Evolutionary conservation across 441 rosid genomes (phyloP), one percentile per base, ranked within the genome.

Genomic region (Heliophila coronopifolia): DNA sequence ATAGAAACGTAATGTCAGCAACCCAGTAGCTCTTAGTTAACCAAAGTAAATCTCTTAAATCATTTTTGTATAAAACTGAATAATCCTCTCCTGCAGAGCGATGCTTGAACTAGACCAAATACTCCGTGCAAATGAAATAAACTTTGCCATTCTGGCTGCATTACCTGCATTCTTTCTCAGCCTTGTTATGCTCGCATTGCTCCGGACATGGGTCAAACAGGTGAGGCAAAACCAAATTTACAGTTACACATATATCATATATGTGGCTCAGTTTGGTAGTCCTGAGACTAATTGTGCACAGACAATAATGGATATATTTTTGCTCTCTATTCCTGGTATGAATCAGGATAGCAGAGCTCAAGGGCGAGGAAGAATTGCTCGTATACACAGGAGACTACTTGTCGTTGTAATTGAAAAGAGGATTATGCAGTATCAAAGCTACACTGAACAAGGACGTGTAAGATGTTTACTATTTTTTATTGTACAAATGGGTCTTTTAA

Each of bases 91-190:
- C 37, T 46, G 54, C 80, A 91, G 98, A 67, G 94, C 96, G 54
- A 91, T 91, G 96, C 96, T 91, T 59, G 96, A 91, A 67, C 76
- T 91, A 61, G 86, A 91, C 68, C 96, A 86, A 75, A 91, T 91
- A 70, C 85, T 91, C 42, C 78, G 83, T 77, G 98, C 96, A 65
- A 91, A 91, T 74, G 96, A 91, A 72, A 91, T 91, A 66, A 91
- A 87, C 72, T 91, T 91, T 73, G 98, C 98, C 32, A 57, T 91
- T 57, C 75, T 91, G 20, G 98, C 98, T 63, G 96, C 95, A 39
- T 74, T 87, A 67, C 98, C 96, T 15, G 93, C 98, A 13, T 87
- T 87, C 64, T 74, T 79, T 63, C 75, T 91, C 66, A 83, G 83
- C 31, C 63, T 83, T 56, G 44, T 73, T 41, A 69, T 91, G 77